phyloP scores from a whole-genome alignment of 208 protist species.

The Jaenimonas drosophilae region DNA sequence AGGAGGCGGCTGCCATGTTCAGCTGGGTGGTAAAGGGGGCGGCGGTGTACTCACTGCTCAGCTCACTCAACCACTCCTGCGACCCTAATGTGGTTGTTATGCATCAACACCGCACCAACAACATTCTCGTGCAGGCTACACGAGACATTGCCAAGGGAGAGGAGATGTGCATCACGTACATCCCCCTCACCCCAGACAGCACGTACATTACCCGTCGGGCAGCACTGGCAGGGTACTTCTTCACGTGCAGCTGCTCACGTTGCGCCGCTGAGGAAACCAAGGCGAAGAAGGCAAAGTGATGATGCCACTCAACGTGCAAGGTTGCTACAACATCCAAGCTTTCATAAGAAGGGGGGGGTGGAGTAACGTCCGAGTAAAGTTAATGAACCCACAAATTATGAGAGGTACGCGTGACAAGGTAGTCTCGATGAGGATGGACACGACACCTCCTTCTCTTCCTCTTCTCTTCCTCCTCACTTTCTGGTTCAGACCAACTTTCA shows the following conservation, averaged over 20 bases:
- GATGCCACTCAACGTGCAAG: too few relatives aligned
- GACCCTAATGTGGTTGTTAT: slow-evolving; percentile 43
- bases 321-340: too few relatives aligned
- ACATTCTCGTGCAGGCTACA: slow-evolving; percentile 44
- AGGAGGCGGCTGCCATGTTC: slow-evolving; percentile 4
- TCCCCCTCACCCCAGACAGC: slow-evolving; percentile 31
- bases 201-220: slow-evolving; percentile 18
- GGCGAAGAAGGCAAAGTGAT: not conserved
- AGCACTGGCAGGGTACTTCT: slow-evolving; percentile 59
- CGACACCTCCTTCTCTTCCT: slow-evolving; percentile 4
- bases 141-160: slow-evolving; percentile 30
- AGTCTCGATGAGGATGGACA: too few relatives aligned
- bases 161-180: slow-evolving; percentile 70
- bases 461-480: slow-evolving; percentile 5
- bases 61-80: slow-evolving; percentile 75
- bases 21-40: slow-evolving; percentile 59
- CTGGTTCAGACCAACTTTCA: not conserved
- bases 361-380: too few relatives aligned
- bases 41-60: slow-evolving; percentile 60
- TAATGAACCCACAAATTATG: too few relatives aligned
- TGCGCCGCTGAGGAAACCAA: slow-evolving; percentile 16
- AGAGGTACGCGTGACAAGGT: too few relatives aligned
- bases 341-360: too few relatives aligned
- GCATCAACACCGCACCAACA: slow-evolving; percentile 34
- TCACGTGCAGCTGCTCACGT: slow-evolving; percentile 48